Evolutionary conservation across 2,329 filamentous ascomycete genomes (phyloP).

Genomic region (Ascochyta fabae): DNA sequence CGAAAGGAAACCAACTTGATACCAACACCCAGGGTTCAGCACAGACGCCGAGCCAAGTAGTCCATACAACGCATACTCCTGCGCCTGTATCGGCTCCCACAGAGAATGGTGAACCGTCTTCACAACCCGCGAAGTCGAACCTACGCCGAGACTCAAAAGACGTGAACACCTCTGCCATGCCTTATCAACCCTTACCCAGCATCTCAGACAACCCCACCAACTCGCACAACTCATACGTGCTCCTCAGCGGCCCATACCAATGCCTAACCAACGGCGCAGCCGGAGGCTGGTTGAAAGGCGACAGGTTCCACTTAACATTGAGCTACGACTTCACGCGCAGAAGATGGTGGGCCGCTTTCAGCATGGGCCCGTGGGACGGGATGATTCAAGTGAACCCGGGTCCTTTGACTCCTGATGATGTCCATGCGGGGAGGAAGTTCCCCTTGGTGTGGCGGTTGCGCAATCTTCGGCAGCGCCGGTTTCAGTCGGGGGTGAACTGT

Average conservation of each 20-base stretch:
- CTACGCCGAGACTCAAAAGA: background rate
- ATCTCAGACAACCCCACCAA: too few relatives aligned
- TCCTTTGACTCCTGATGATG: background rate
- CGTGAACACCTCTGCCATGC: background rate
- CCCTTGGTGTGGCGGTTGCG: background rate
- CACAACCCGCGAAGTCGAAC: background rate
- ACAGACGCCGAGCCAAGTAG: too few relatives aligned
- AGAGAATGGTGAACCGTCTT: too few relatives aligned
- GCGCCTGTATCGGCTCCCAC: too few relatives aligned
- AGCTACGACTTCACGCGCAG: background rate
- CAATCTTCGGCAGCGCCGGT: background rate
- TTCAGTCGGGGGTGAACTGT: background rate
- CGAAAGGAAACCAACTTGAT: background rate
- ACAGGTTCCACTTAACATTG: background rate
- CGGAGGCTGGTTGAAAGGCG: background rate
- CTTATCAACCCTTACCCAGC: too few relatives aligned
- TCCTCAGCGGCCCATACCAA: background rate
- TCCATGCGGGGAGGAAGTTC: background rate
- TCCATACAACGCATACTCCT: too few relatives aligned
- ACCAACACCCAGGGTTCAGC: background rate
- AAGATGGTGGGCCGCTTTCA: background rate
- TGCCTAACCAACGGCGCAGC: background rate
- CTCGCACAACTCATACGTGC: background rate
- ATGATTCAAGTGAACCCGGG: background rate
- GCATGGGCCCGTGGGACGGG: background rate